Conservation (phyloP, 768 basidiomycete genomes). For the Trametes cingulata region DNA sequence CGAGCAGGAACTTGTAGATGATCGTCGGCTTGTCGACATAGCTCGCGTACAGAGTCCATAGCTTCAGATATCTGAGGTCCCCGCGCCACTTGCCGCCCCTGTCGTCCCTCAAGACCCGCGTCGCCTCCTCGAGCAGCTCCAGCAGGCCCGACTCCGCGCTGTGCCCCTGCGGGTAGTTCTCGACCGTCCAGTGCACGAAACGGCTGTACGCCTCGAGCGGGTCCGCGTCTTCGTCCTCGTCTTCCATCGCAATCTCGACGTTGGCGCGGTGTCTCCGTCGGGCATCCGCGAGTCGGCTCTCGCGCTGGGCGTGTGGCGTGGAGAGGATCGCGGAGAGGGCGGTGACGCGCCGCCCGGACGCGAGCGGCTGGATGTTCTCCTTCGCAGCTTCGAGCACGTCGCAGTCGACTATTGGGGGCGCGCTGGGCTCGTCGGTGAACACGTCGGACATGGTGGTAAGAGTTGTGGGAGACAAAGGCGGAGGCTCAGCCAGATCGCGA, state of each 20-base stretch:
- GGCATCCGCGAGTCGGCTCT: constrained; percentile 63
- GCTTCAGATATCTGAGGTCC: constrained; percentile 85
- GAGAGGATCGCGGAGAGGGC: constrained; percentile 71
- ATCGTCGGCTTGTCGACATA: constrained; percentile 88
- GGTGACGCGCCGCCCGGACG: constrained; percentile 76
- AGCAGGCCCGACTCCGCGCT: constrained; percentile 88
- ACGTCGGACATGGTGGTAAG: constrained; percentile 35
- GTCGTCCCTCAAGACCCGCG: constrained; percentile 78
- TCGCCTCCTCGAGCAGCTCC: constrained; percentile 90
- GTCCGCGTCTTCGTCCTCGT: constrained; percentile 73
- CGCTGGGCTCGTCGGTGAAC: constrained; percentile 34
- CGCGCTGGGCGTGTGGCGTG: constrained; percentile 77
- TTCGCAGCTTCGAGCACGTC: constrained; percentile 82
- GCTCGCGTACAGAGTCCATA: constrained; percentile 93
- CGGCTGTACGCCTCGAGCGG: constrained; percentile 84
- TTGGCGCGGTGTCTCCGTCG: constrained; percentile 71
- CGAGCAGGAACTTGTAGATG: constrained; percentile 87
- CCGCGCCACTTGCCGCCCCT: constrained; percentile 71
- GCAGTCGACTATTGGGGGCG: constrained; percentile 65
- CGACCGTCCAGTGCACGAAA: constrained; percentile 89
- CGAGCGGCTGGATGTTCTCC: constrained; percentile 85
- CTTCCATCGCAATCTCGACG: constrained; percentile 65
- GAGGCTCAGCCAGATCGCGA: not conserved
- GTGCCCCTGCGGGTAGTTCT: constrained; percentile 93
- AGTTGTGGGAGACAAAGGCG: not conserved